A percentile compares a stretch with the other conserved stretches of the same genome.
Conservation (phyloP, 352 stramenopile species). For the Globisporangium iwayamae region DNA sequence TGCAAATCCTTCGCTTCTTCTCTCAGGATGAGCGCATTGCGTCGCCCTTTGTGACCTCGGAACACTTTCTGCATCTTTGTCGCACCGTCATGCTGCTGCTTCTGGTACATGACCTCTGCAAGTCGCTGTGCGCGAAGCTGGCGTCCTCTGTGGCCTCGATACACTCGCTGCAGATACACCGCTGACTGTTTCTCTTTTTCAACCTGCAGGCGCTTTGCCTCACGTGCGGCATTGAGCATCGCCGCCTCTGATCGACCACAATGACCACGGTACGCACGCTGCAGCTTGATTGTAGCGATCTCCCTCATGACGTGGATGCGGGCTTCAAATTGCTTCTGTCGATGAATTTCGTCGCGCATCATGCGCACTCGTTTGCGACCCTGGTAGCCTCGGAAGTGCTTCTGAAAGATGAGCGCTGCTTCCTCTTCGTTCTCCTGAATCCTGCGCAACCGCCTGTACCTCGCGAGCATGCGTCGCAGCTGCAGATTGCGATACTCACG, state of each 20-base stretch:
- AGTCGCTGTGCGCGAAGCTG: conserved; percentile 39
- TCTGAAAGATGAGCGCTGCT: conserved; percentile 69
- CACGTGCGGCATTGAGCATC: conserved; percentile 42
- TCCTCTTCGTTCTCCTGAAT: conserved; percentile 59
- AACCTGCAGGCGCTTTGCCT: conserved; percentile 39
- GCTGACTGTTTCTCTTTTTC: conserved; percentile 41
- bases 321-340: conserved; percentile 44
- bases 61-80: conserved; percentile 69
- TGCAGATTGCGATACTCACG: conserved; percentile 48
- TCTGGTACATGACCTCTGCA: conserved; percentile 41
- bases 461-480: conserved; percentile 47
- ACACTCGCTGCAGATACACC: conserved; percentile 72
- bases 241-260: conserved; percentile 43
- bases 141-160: conserved; percentile 61
- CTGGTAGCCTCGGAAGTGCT: conserved; percentile 66
- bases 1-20: conserved; percentile 34
- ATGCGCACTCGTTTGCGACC: conserved; percentile 36
- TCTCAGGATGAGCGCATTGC: conserved; percentile 35
- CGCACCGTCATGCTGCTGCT: conserved; percentile 46
- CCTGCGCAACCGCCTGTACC: conserved; percentile 40
- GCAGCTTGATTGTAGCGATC: conserved; percentile 62
- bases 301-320: conserved; percentile 55
- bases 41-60: conserved; percentile 48
- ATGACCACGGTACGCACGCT: conserved; percentile 69
- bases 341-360: conserved; percentile 43